Evolutionary conservation across 805 yeast genomes (phyloP).

Genomic region (Clavispora santaluciae): DNA sequence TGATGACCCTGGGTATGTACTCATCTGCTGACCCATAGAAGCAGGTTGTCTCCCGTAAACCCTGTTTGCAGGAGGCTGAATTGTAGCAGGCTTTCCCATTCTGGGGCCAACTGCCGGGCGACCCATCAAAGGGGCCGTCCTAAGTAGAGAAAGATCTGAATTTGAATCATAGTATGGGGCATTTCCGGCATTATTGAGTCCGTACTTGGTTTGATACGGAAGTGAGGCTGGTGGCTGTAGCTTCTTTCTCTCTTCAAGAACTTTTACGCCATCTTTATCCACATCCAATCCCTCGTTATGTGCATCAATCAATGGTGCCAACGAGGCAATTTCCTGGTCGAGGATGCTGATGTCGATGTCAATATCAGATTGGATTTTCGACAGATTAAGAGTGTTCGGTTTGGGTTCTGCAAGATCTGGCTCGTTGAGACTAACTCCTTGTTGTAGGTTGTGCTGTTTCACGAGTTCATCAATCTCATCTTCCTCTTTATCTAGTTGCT

Average conservation of each 20-base stretch:
- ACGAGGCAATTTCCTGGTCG: constrained; percentile 38
- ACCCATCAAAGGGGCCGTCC: constrained; percentile 24
- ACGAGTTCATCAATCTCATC: constrained; percentile 35
- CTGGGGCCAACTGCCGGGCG: constrained; percentile 29
- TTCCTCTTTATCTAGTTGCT: constrained; percentile 25
- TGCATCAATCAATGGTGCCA: constrained; percentile 36
- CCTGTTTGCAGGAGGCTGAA: constrained; percentile 40
- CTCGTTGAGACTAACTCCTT: constrained; percentile 27
- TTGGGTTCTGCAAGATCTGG: constrained; percentile 6
- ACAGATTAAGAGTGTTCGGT: neutral
- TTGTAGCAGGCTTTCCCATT: constrained; percentile 44
- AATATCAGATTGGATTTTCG: constrained; percentile 8
- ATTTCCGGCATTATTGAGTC: neutral
- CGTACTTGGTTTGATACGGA: neutral
- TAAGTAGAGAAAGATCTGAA: neutral
- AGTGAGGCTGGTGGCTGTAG: neutral
- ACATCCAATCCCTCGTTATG: constrained; percentile 19
- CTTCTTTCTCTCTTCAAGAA: neutral
- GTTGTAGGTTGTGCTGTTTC: constrained; percentile 30
- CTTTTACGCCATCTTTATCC: neutral
- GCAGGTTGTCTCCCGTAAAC: constrained; percentile 21
- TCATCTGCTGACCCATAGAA: constrained; percentile 14
- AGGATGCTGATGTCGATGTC: constrained; percentile 28
- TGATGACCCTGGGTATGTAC: constrained; percentile 17
- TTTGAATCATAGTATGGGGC: neutral